Base-by-base conservation (phyloP, 352 stramenopile species). In the Elongisporangium prolatum region DNA sequence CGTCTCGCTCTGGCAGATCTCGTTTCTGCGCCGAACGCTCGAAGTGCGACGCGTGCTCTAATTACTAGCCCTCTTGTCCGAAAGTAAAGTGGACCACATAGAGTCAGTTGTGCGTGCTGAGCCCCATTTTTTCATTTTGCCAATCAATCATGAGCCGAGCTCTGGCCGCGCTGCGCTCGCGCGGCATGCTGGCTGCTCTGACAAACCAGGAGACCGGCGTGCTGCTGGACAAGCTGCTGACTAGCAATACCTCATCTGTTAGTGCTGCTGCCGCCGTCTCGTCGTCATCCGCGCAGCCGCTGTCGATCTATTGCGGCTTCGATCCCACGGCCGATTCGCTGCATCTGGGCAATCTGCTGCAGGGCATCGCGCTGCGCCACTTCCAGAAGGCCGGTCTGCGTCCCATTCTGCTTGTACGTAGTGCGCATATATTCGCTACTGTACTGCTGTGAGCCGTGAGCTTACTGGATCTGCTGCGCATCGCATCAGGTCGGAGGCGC, bases 301-400 rank as follows among this genome's bases (percentile, higher is more conserved):
- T 81, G 9, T 63, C 75, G 22, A 80, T 96, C 9, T 96, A 96
- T 68, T 94, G 85, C 63, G 91, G 91, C 63, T 96, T 97, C 57
- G 91, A 98, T 62, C 91, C 91, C 25, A 98, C 91, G n/a, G 91
- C 91, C 2, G 78, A 95, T 59, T 93, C 86, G 64, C 75, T 98
- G 56, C 91, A 98, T 57, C 59, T 98, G 40, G 91, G 91, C 61
- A 96, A 97, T 55, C 55, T 97, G 60, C 71, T 96, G 52, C 84
- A 92, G 57, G 77, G 86, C 63, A 88, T 95, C 38, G 87, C 88
- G 18, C 60, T 97, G 63, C 81, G 84, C 54, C 84, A 93, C 74
- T 96, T 97, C 64, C 88, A 97, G 66, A 56, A 74, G 54, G 84
- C 84, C 3, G 89, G 88, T 5, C 53, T 95, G 69, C 89, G 92